These are phyloP conservation scores for Saxispiralis lemnorum DNA, from an alignment of 495 filamentous ascomycete species.

Conservation along the genomic window DNA sequence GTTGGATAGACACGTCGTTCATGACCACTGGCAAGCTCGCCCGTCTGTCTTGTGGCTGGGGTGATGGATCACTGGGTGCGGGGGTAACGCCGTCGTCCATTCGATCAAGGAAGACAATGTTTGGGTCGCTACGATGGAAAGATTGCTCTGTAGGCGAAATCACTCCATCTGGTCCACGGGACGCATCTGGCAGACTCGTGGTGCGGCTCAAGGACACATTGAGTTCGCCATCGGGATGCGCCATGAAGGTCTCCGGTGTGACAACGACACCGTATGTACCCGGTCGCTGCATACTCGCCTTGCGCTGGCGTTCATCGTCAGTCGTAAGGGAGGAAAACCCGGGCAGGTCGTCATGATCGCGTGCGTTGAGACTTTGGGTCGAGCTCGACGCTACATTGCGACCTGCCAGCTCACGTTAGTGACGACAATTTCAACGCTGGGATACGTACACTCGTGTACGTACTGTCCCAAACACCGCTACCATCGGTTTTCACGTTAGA, in stretches of 20 bases:
- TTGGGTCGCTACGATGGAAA: conserved; percentile 2
- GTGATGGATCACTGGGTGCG: not conserved
- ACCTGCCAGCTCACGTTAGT: too few relatives aligned
- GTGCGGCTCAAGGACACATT: conserved; percentile 6
- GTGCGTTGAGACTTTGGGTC: not conserved
- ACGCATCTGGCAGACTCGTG: conserved; percentile 2
- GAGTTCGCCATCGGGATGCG: conserved; percentile 35
- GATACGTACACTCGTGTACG: too few relatives aligned
- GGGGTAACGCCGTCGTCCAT: conserved; percentile 7
- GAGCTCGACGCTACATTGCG: not conserved
- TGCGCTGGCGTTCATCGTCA: conserved; percentile 44
- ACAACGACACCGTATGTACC: conserved; percentile 42
- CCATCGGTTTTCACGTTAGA: conserved; percentile 30
- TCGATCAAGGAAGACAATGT: conserved; percentile 12
- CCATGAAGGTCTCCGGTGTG: conserved; percentile 37
- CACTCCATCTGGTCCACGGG: too few relatives aligned
- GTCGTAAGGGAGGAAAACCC: conserved; percentile 36
- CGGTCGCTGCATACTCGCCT: conserved; percentile 34
- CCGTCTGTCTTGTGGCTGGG: not conserved
- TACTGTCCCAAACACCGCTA: conserved; percentile 39
- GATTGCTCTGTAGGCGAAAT: too few relatives aligned
- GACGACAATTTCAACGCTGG: too few relatives aligned
- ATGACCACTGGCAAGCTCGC: conserved; percentile 3
- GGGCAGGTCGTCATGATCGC: conserved; percentile 26
- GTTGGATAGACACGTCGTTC: not conserved